phyloP scores from a whole-genome alignment of 1,284 basidiomycete species.

The Ceratobasidium theobromae region DNA sequence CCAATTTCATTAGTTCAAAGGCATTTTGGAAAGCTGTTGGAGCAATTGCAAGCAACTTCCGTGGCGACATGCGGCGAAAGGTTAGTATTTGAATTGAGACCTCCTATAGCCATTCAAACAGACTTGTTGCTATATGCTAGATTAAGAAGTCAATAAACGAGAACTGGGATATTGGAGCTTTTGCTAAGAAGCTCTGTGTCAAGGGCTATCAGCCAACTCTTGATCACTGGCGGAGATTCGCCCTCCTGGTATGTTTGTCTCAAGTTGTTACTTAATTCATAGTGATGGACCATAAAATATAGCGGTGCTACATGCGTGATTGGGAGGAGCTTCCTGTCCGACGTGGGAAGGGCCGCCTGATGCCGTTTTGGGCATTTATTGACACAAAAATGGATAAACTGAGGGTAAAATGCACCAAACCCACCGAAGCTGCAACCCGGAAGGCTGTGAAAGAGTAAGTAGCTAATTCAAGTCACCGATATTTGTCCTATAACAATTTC shows the following conservation, averaged over 20 bases:
- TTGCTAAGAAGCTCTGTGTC: neutral
- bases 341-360: neutral
- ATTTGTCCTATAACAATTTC: neutral
- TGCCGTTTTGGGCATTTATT: neutral
- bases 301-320: neutral
- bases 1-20: slow-evolving; percentile 5
- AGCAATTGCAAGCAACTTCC: slow-evolving; percentile 8
- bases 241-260: neutral
- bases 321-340: neutral
- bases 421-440: neutral
- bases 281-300: neutral
- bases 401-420: neutral
- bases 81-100: neutral
- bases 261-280: neutral
- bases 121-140: neutral
- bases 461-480: neutral
- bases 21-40: slow-evolving; percentile 1
- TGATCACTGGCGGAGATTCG: neutral
- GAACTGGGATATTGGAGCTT: neutral
- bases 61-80: slow-evolving; percentile 20
- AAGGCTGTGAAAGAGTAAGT: neutral
- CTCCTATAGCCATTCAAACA: neutral
- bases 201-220: slow-evolving; percentile 9
- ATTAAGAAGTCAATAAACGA: slow-evolving; percentile 6
- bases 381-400: slow-evolving; percentile 17